A percentile compares a stretch with the other conserved stretches of the same genome.
phyloP scores from a whole-genome alignment of 108 stramenopile species.

The Fragilaria radians region DNA sequence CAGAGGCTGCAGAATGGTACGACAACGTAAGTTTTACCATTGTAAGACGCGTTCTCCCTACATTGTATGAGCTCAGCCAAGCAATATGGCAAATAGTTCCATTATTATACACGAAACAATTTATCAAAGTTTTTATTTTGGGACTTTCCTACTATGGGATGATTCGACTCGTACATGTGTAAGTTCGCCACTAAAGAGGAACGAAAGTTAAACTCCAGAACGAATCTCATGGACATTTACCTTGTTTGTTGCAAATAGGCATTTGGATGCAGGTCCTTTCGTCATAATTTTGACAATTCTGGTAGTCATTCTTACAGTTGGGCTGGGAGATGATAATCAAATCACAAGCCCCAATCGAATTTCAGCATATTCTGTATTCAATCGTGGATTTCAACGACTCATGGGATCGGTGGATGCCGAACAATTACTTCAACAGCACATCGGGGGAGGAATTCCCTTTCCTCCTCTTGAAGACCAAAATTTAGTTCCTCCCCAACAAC shows the following conservation, averaged over 20 bases:
- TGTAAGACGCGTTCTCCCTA: neutral
- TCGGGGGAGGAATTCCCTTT: conserved; percentile 29
- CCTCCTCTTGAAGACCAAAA: neutral
- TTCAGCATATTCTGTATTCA: conserved; percentile 77
- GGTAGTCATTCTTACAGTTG: conserved; percentile 58
- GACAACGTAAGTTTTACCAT: too few relatives aligned
- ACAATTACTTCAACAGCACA: conserved; percentile 62
- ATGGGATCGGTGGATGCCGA: conserved; percentile 73
- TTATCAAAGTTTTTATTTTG: too few relatives aligned
- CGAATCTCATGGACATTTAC: too few relatives aligned
- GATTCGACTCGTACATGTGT: too few relatives aligned
- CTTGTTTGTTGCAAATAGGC: conserved; percentile 1
- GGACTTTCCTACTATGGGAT: too few relatives aligned
- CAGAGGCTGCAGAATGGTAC: too few relatives aligned
- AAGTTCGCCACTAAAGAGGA: too few relatives aligned
- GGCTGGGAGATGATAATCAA: conserved; percentile 48
- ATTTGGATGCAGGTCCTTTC: conserved; percentile 60
- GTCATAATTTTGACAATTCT: conserved; percentile 55
- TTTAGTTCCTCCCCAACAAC: conserved; percentile 7
- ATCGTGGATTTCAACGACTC: conserved; percentile 66
- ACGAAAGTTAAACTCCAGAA: too few relatives aligned
- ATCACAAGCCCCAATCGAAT: conserved; percentile 37
- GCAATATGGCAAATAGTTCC: conserved; percentile 2
- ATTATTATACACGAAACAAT: conserved; percentile 23
- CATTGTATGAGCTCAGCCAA: neutral